phyloP scores from a whole-genome alignment of 2,329 filamentous ascomycete species.

The Colletotrichum spaethianum region DNA sequence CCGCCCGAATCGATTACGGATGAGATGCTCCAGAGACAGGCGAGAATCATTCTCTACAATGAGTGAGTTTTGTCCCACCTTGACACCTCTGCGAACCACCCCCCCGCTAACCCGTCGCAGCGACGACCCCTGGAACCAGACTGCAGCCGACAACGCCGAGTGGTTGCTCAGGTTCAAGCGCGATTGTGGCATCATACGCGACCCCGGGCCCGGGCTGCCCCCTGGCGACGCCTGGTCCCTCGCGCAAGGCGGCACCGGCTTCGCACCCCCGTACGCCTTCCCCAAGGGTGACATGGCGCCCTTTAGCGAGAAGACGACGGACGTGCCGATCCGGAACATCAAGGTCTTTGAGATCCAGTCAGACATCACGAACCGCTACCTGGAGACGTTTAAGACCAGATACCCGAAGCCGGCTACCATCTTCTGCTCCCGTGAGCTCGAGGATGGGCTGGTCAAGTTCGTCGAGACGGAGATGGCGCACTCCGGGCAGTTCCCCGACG shows the following conservation, averaged over 20 bases:
- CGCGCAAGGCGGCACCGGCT: slow-evolving; percentile 67
- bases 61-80: slow-evolving; percentile 60
- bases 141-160: slow-evolving; percentile 73
- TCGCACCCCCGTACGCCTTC: slow-evolving; percentile 68
- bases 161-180: slow-evolving; percentile 76
- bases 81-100: background rate
- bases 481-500: slow-evolving; percentile 60
- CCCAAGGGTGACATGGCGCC: slow-evolving; percentile 54
- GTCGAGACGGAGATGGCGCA: slow-evolving; percentile 58
- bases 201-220: slow-evolving; percentile 65
- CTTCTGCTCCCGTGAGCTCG: slow-evolving; percentile 72
- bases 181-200: slow-evolving; percentile 65
- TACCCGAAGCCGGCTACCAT: slow-evolving; percentile 63
- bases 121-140: slow-evolving; percentile 76
- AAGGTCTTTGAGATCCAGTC: slow-evolving; percentile 61
- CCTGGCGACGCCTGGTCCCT: slow-evolving; percentile 60
- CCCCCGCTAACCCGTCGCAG: slow-evolving; percentile 51
- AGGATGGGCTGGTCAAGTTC: slow-evolving; percentile 66
- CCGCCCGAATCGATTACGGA: slow-evolving; percentile 72
- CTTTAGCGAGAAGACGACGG: slow-evolving; percentile 43
- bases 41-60: slow-evolving; percentile 74
- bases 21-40: slow-evolving; percentile 75
- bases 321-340: slow-evolving; percentile 52
- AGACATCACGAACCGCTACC: slow-evolving; percentile 62
- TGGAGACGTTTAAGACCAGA: slow-evolving; percentile 60